These are phyloP conservation scores for Nicotiana attenuata DNA, from an alignment of 257 asterid genomes.

Conservation along the genomic window DNA sequence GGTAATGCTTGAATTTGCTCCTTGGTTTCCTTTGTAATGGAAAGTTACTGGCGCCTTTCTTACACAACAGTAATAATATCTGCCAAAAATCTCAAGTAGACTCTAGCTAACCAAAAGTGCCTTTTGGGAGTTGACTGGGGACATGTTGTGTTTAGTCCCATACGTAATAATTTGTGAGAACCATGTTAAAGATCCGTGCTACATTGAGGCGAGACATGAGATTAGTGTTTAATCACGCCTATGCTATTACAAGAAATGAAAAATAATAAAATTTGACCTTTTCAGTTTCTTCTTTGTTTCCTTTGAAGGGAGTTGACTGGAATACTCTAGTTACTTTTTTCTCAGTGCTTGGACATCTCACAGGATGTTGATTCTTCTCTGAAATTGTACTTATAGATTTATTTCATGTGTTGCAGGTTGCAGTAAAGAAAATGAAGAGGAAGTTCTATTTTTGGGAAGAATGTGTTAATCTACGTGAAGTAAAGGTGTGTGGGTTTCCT, in stretches of 20 bases:
- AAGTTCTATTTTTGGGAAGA: slow-evolving; percentile 87
- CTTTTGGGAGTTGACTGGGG: not conserved
- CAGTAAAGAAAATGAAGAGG: slow-evolving; percentile 91
- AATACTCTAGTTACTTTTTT: not conserved
- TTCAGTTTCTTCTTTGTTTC: not conserved
- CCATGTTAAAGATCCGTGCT: not conserved
- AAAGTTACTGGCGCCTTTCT: not conserved
- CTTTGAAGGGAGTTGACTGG: not conserved
- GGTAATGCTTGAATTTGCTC: not conserved
- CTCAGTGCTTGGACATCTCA: not conserved
- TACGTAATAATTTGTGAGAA: not conserved
- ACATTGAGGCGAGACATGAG: not conserved
- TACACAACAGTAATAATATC: not conserved
- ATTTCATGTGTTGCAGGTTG: slow-evolving; percentile 55
- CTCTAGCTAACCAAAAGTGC: not conserved
- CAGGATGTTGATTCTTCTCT: not conserved
- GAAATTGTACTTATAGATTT: not conserved
- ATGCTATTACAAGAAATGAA: not conserved
- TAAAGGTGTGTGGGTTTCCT: slow-evolving; percentile 43
- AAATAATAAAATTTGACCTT: not conserved
- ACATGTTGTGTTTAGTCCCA: not conserved
- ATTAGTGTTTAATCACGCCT: not conserved
- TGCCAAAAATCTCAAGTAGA: not conserved
- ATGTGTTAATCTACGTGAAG: slow-evolving; percentile 82
- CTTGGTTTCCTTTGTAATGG: not conserved